Conservation (phyloP, 2,329 filamentous ascomycete genomes). For the Aspergillus carbonarius region DNA sequence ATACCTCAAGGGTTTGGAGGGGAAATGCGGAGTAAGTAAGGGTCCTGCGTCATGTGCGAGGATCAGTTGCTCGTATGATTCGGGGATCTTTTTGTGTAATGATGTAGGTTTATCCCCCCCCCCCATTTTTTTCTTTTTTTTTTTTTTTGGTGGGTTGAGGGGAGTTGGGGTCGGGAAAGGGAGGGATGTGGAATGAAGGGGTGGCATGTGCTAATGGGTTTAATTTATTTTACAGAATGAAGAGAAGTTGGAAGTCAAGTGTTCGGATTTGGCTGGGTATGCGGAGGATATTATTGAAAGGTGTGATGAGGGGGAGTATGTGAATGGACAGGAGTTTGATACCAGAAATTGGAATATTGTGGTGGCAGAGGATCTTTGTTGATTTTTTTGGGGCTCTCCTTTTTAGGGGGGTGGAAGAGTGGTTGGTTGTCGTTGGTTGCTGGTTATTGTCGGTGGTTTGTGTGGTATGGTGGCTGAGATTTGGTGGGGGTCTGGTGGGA, state of each 20-base stretch:
- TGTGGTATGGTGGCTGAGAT: too few species aligned
- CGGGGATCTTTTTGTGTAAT: background rate
- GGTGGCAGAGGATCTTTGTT: background rate
- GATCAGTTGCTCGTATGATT: slow-evolving; percentile 2
- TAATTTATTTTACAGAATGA: background rate
- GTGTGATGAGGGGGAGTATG: background rate
- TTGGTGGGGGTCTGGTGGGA: too few species aligned
- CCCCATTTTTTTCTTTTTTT: background rate
- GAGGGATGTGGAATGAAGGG: background rate
- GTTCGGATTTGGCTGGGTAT: background rate
- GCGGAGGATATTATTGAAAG: background rate
- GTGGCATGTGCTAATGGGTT: too few species aligned
- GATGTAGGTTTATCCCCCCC: background rate
- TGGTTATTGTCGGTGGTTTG: too few species aligned
- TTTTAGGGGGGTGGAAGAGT: too few species aligned
- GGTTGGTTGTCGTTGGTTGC: too few species aligned
- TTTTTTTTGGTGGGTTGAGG: background rate
- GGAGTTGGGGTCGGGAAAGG: background rate
- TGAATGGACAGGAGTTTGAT: slow-evolving; percentile 4
- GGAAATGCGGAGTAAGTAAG: background rate
- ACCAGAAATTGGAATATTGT: background rate
- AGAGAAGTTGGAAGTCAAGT: background rate
- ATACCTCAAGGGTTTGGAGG: background rate
- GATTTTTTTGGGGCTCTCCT: background rate
- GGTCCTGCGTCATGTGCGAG: background rate